Conservation (phyloP, 768 basidiomycete genomes). For the Collybia mongolica region DNA sequence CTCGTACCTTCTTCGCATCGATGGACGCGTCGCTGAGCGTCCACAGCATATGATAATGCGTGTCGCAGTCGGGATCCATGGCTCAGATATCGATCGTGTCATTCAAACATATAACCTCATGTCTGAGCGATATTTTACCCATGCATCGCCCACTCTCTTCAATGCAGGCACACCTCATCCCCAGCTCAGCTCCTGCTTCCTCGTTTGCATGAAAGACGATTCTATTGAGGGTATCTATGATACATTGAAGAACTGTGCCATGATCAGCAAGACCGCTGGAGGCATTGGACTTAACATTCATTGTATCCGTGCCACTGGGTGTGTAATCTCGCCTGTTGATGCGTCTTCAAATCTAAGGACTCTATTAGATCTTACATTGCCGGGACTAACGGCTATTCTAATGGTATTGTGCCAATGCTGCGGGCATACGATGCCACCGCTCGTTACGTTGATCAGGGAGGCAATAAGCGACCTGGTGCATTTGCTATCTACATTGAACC, state of each 20-base stretch:
- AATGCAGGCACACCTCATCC: conserved; percentile 95
- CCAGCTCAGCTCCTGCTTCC: conserved; percentile 97
- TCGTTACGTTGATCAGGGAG: conserved; percentile 98
- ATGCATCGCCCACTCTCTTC: conserved; percentile 97
- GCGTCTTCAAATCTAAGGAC: conserved; percentile 1
- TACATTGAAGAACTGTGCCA: conserved; percentile 95
- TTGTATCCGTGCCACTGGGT: conserved; percentile 95
- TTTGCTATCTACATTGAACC: conserved; percentile 99
- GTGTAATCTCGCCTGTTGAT: conserved; percentile 19
- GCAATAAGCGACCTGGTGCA: conserved; percentile 98
- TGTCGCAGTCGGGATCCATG: conserved; percentile 97
- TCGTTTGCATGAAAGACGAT: conserved; percentile 98
- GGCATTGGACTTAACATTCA: conserved; percentile 97
- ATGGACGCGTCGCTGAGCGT: conserved; percentile 93
- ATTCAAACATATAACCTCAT: conserved; percentile 94
- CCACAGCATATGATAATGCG: conserved; percentile 99
- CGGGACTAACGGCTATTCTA: conserved; percentile 98
- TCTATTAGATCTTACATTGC: conserved; percentile 88
- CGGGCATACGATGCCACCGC: conserved; percentile 97
- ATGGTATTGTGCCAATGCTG: conserved; percentile 99
- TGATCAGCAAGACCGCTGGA: conserved; percentile 99
- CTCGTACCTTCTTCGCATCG: conserved; percentile 92
- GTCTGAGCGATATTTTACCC: conserved; percentile 98
- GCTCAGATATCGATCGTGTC: conserved; percentile 81
- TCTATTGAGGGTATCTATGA: conserved; percentile 99